These are phyloP conservation scores for Salisapilia sapeloensis DNA, from an alignment of 352 stramenopile genomes.

Conservation along the genomic window DNA sequence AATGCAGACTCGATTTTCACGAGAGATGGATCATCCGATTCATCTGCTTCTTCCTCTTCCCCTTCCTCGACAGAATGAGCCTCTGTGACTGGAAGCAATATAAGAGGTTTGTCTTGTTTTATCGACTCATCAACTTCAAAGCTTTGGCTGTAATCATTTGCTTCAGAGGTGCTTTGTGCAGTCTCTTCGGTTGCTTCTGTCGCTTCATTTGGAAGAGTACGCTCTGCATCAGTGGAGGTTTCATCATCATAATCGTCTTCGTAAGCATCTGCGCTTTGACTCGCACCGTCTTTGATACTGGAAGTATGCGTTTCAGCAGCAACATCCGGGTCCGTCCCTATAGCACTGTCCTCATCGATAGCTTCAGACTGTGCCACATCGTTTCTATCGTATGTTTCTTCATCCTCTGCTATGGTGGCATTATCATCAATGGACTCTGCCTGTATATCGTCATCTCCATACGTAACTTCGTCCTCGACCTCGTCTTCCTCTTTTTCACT, in stretches of 20 bases:
- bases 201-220: constrained; percentile 2
- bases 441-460: background rate
- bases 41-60: no score
- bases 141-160: background rate
- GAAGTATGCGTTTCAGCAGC: background rate
- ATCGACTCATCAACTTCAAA: background rate
- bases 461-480: constrained; percentile 1
- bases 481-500: no score
- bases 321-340: no score
- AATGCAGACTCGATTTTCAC: no score
- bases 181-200: background rate
- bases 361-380: constrained; percentile 2
- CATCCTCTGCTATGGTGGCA: constrained; percentile 2
- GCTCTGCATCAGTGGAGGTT: constrained; percentile 19
- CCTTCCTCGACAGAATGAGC: constrained; percentile 4
- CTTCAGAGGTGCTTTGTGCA: background rate
- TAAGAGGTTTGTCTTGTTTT: no score
- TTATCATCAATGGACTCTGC: constrained; percentile 7
- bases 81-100: background rate
- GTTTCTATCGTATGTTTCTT: background rate
- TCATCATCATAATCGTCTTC: constrained; percentile 25
- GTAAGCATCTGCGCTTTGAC: constrained; percentile 5
- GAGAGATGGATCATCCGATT: no score
- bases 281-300: background rate
- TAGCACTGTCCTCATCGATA: background rate